Percentiles rank a stretch among this genome's conserved stretches.
Evolutionary conservation across 2,329 filamentous ascomycete species (phyloP).

Genomic region (Thyridium curvatum): DNA sequence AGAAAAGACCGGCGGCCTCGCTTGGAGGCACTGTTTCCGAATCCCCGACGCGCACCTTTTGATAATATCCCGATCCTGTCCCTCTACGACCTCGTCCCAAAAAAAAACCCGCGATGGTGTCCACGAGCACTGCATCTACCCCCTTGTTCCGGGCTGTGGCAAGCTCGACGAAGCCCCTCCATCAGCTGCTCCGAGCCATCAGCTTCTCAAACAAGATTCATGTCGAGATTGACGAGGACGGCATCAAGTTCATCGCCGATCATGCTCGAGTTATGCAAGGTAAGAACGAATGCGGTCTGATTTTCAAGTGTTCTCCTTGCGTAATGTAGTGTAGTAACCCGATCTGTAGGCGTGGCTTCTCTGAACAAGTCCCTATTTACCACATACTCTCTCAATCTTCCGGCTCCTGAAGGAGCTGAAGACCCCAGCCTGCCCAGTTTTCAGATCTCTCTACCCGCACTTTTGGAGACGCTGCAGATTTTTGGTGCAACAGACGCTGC

Average conservation of each 20-base stretch:
- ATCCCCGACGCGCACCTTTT: neutral
- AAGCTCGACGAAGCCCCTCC: constrained; percentile 70
- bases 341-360: constrained; percentile 64
- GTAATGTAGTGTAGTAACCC: constrained; percentile 19
- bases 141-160: constrained; percentile 70
- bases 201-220: constrained; percentile 52
- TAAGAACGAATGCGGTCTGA: constrained; percentile 28
- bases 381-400: constrained; percentile 65
- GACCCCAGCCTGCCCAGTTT: constrained; percentile 58
- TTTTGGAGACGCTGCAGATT: constrained; percentile 92
- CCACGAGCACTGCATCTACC: constrained; percentile 11
- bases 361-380: constrained; percentile 87
- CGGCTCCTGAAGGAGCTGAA: constrained; percentile 26
- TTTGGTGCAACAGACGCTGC: constrained; percentile 76
- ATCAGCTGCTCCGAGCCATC: constrained; percentile 54
- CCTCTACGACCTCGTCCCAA: neutral
- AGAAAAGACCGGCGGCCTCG: constrained; percentile 10
- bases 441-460: constrained; percentile 77
- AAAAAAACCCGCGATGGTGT: neutral
- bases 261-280: constrained; percentile 90
- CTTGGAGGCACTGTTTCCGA: no score
- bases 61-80: neutral
- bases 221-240: constrained; percentile 74
- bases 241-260: constrained; percentile 81
- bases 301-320: constrained; percentile 1